A percentile compares a stretch with the other conserved stretches of the same genome.
Conservation (phyloP, 441 rosid genomes). For the Aleurites moluccanus region DNA sequence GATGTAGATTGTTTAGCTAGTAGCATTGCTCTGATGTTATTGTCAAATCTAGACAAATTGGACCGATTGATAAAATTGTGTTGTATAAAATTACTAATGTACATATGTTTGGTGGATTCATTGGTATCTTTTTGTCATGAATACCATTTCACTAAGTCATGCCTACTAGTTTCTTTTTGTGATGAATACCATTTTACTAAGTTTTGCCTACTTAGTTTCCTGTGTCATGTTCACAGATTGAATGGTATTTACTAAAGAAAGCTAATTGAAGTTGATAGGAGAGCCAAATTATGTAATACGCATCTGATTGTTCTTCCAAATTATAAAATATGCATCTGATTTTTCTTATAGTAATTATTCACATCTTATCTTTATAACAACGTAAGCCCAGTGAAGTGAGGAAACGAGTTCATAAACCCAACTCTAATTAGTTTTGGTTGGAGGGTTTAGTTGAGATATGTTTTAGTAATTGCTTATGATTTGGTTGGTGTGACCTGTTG, state of each 20-base stretch:
- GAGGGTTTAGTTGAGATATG: not conserved
- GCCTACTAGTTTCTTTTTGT: not conserved
- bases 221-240: not conserved
- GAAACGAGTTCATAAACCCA: not conserved
- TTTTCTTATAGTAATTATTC: not conserved
- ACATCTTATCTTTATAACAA: not conserved
- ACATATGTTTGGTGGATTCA: not conserved
- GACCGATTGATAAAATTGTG: not conserved
- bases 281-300: not conserved
- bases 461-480: not conserved
- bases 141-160: not conserved
- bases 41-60: not conserved
- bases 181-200: not conserved
- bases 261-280: not conserved
- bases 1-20: not conserved
- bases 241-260: not conserved
- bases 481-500: slow-evolving; percentile 11
- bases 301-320: not conserved
- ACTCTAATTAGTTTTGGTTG: not conserved
- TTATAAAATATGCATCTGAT: not conserved
- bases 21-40: not conserved
- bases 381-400: not conserved
- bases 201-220: not conserved
- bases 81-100: not conserved
- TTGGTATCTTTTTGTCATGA: not conserved